Base-by-base conservation (phyloP, 495 filamentous ascomycete genomes). In the Tuber magnatum region DNA sequence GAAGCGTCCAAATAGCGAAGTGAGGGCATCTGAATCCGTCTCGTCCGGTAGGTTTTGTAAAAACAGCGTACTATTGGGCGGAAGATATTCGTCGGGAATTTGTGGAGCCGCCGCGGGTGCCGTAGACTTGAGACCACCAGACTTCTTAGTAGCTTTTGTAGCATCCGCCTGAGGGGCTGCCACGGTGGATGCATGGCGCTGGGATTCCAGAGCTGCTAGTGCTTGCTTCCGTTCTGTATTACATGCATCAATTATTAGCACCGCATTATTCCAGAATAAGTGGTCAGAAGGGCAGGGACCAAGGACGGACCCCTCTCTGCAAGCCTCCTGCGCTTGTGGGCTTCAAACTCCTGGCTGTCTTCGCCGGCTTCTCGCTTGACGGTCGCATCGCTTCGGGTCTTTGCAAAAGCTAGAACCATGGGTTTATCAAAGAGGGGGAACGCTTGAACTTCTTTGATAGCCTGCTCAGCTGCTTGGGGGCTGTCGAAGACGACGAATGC, bases 21-120 rank as follows among this genome's bases (percentile, higher is more conserved):
- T 90, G 65, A 99, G 90, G 56, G 85, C 88, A 71, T 95, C 94
- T 82, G 91, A 89, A 84, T 91, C 91, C 80, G 91, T 92, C 74
- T 93, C 92, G 78, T 96, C 93, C 24, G 96, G 94, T 69, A 99
- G 82, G 80, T 97, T 93, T 84, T 94, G 93, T 71, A 98, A 86
- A 87, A 98, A 97, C n/a, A 99, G 88, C 76, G 93, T 95, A 85
- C 96, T 97, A 88, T 98, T 99, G 69, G 96, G 94, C 4, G 94
- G 95, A 0, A 98, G 89, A 83, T 96, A 98, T 85, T 99, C 95
- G 88, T 97, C 96, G 3, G 95, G 95, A 24, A 98, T 89, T 70
- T 96, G 91, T 32, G 91, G 87, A 39, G 90, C 87, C 0, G 89
- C 86, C n/a, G 89, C 86, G 28, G 89, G 87, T 75, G 88, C 87